Conservation (phyloP, 1,139 yeast species). For the Yamadazyma kanchanaburiensis region DNA sequence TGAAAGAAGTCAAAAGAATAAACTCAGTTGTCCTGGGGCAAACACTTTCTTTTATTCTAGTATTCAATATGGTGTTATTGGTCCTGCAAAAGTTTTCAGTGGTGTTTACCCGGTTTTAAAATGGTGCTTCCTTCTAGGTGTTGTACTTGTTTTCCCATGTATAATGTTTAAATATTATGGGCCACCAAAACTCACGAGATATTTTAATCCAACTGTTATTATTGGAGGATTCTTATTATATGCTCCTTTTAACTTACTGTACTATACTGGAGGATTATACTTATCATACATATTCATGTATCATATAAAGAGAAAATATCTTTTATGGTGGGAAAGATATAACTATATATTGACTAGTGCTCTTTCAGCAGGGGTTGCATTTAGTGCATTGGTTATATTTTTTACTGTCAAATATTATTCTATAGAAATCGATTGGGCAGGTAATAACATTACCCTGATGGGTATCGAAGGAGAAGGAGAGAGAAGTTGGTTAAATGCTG, state of each 20-base stretch:
- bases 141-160: constrained; percentile 40
- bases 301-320: constrained; percentile 44
- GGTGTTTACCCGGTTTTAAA: constrained; percentile 46
- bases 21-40: constrained; percentile 49
- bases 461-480: constrained; percentile 38
- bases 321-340: constrained; percentile 63
- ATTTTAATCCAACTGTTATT: constrained; percentile 41
- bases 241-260: constrained; percentile 57
- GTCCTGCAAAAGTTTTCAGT: constrained; percentile 54
- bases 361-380: constrained; percentile 58
- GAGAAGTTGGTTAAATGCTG: constrained; percentile 30
- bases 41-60: constrained; percentile 50
- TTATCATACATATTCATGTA: constrained; percentile 51
- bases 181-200: constrained; percentile 24
- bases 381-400: constrained; percentile 53
- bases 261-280: constrained; percentile 50
- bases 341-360: constrained; percentile 60
- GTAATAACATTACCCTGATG: constrained; percentile 44
- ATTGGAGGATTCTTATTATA: constrained; percentile 38
- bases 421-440: constrained; percentile 56
- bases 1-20: constrained; percentile 32
- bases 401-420: constrained; percentile 50
- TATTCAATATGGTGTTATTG: constrained; percentile 60
- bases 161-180: constrained; percentile 36
- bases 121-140: constrained; percentile 55